Percentiles rank a stretch among this genome's conserved stretches.
phyloP scores from a whole-genome alignment of 441 rosid species.

The Omphalea diandra region DNA sequence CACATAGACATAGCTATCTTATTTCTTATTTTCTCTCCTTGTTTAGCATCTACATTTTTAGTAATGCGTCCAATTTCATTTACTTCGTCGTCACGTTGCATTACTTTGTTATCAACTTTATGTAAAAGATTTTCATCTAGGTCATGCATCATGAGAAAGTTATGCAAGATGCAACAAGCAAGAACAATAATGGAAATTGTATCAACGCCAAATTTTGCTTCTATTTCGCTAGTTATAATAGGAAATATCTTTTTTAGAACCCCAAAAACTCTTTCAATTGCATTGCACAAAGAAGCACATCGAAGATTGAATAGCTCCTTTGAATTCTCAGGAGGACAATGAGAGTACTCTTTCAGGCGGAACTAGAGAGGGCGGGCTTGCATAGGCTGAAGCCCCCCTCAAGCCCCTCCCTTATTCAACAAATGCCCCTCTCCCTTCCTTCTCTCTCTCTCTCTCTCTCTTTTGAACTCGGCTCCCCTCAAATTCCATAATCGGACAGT shows the following conservation, averaged over 20 bases:
- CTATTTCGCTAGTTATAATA: not conserved
- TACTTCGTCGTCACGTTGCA: not conserved
- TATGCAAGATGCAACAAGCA: not conserved
- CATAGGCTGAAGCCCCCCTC: too few relatives aligned
- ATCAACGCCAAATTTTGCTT: not conserved
- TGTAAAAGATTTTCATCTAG: not conserved
- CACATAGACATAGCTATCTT: not conserved
- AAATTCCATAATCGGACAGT: conserved; percentile 35
- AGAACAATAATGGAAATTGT: not conserved
- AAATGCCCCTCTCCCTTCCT: too few relatives aligned
- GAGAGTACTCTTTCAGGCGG: too few relatives aligned
- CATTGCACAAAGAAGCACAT: not conserved
- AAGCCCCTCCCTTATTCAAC: too few relatives aligned
- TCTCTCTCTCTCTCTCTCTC: too few relatives aligned
- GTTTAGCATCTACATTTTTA: not conserved
- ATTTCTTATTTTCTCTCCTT: not conserved
- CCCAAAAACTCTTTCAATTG: not conserved
- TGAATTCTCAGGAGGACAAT: not conserved
- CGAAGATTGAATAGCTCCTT: not conserved
- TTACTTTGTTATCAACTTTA: not conserved
- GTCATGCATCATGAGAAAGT: not conserved
- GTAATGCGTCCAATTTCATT: not conserved
- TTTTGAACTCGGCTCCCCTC: conserved; percentile 37
- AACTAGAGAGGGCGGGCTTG: too few relatives aligned
- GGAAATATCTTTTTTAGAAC: not conserved